phyloP scores from a whole-genome alignment of 2,329 filamentous ascomycete genomes.

The Aulographum hederae region DNA sequence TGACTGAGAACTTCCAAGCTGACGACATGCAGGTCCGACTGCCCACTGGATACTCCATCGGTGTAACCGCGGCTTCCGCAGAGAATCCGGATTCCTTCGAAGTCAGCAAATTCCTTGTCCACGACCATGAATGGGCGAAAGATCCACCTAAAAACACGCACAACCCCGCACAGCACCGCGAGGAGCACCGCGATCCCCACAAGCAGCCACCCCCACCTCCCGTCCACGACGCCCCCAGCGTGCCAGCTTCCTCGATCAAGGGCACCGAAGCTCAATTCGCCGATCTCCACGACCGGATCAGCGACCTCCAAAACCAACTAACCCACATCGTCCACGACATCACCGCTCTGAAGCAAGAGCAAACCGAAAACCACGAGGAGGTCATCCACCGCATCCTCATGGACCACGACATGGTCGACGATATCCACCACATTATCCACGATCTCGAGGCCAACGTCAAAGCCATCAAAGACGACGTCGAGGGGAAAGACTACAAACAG shows the following conservation, averaged over 20 bases:
- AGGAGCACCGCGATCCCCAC: slow-evolving; percentile 6
- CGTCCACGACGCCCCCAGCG: slow-evolving; percentile 23
- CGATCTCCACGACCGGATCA: slow-evolving; percentile 72
- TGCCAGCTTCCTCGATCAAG: slow-evolving; percentile 25
- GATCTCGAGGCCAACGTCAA: slow-evolving; percentile 14
- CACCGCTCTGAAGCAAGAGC: slow-evolving; percentile 1
- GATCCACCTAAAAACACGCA: not conserved
- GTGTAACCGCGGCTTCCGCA: slow-evolving; percentile 71
- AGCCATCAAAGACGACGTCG: slow-evolving; percentile 33
- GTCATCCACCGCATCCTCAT: not conserved
- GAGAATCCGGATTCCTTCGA: slow-evolving; percentile 93
- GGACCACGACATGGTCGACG: not conserved
- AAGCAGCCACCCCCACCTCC: slow-evolving; percentile 7
- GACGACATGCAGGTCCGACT: slow-evolving; percentile 40
- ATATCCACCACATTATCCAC: slow-evolving; percentile 8
- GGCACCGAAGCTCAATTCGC: slow-evolving; percentile 46
- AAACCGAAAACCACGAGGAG: slow-evolving; percentile 6
- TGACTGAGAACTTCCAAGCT: not conserved
- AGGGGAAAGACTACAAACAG: slow-evolving; percentile 37
- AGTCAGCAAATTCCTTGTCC: slow-evolving; percentile 68
- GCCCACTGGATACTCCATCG: slow-evolving; percentile 67
- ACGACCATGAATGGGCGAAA: slow-evolving; percentile 20
- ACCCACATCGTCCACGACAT: slow-evolving; percentile 25
- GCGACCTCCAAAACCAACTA: slow-evolving; percentile 52
- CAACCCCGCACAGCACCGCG: not conserved